These are phyloP conservation scores for Metschnikowia koreensis DNA, from an alignment of 805 yeast species.

Conservation along the genomic window DNA sequence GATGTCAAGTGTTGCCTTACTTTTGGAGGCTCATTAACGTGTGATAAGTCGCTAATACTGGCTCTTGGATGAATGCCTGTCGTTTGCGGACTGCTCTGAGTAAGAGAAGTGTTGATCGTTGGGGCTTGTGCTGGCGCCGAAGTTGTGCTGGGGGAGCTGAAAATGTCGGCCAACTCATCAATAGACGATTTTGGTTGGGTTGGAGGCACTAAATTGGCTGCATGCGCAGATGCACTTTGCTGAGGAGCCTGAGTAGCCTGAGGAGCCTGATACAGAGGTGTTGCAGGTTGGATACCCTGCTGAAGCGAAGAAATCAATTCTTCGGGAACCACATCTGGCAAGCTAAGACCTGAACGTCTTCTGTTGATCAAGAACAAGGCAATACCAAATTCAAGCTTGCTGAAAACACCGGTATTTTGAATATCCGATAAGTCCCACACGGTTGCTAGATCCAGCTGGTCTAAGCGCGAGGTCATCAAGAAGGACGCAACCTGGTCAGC, in stretches of 20 bases:
- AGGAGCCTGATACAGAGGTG: slow-evolving; percentile 14
- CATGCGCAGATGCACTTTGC: background rate
- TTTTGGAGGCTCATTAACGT: slow-evolving; percentile 29
- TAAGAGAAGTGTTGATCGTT: slow-evolving; percentile 7
- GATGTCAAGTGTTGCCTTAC: slow-evolving; percentile 33
- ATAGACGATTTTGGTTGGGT: slow-evolving; percentile 49
- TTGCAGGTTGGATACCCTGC: background rate
- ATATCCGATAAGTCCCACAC: slow-evolving; percentile 96
- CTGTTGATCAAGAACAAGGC: slow-evolving; percentile 93
- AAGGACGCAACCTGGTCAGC: slow-evolving; percentile 86
- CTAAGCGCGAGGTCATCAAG: slow-evolving; percentile 80
- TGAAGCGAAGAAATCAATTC: slow-evolving; percentile 45
- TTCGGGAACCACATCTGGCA: slow-evolving; percentile 78
- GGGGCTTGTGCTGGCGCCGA: slow-evolving; percentile 3
- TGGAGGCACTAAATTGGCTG: slow-evolving; percentile 5
- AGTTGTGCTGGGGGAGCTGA: slow-evolving; percentile 27
- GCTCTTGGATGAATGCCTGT: slow-evolving; percentile 24
- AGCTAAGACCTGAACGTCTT: slow-evolving; percentile 68
- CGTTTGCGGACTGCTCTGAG: slow-evolving; percentile 8
- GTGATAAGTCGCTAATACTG: slow-evolving; percentile 36
- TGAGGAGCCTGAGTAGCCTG: background rate
- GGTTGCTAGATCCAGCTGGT: slow-evolving; percentile 79
- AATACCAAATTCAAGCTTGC: slow-evolving; percentile 80
- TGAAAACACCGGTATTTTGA: slow-evolving; percentile 78
- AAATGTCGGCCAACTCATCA: slow-evolving; percentile 61